A percentile compares a stretch with the other conserved stretches of the same genome.
Evolutionary conservation across 345 rosid genomes (phyloP).

Genomic region (Salix brachista): DNA sequence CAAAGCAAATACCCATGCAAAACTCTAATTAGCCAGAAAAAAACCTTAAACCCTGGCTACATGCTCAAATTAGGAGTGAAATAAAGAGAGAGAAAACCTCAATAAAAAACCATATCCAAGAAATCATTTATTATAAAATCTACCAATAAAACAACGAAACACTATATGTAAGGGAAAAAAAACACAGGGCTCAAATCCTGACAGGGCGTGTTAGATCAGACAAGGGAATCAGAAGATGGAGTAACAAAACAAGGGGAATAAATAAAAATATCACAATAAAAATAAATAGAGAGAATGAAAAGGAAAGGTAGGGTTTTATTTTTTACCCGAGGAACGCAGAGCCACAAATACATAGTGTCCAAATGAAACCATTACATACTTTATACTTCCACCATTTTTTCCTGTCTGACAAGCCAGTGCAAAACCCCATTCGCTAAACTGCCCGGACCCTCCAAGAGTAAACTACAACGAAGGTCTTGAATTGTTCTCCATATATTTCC

Average conservation of each 20-base stretch:
- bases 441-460: too few relatives aligned
- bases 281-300: too few relatives aligned
- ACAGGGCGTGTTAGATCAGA: background rate
- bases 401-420: too few relatives aligned
- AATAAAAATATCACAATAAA: too few relatives aligned
- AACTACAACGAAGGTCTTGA: too few relatives aligned
- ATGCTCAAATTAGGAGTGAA: conserved; percentile 9
- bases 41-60: conserved; percentile 19
- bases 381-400: too few relatives aligned
- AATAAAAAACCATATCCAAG: background rate
- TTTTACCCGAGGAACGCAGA: conserved; percentile 32
- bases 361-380: too few relatives aligned
- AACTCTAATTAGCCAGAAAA: background rate
- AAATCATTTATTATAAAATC: background rate
- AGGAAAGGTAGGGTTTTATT: conserved; percentile 1
- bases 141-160: background rate
- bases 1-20: background rate
- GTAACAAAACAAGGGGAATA: too few relatives aligned
- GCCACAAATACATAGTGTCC: conserved; percentile 32
- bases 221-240: background rate
- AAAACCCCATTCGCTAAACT: too few relatives aligned
- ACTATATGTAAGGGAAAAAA: background rate
- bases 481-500: too few relatives aligned
- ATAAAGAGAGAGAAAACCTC: background rate
- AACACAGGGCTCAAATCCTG: background rate